Percentiles rank a stretch among this genome's conserved stretches.
Conservation (phyloP, 768 basidiomycete species). For the Xerocomellus amylosporus region DNA sequence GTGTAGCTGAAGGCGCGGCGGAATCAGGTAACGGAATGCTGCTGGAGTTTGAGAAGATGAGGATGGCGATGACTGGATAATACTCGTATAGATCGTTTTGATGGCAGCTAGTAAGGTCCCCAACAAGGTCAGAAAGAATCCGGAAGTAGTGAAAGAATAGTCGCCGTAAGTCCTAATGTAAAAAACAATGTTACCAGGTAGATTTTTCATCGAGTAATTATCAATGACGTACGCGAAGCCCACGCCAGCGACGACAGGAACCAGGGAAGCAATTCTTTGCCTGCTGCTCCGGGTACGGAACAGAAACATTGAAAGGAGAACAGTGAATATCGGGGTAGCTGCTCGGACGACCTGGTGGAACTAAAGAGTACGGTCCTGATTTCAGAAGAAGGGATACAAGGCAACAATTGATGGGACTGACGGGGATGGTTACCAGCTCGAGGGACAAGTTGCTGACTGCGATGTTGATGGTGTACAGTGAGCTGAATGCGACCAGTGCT, state of each 20-base stretch:
- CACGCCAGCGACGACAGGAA: slow-evolving; percentile 88
- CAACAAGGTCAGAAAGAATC: slow-evolving; percentile 82
- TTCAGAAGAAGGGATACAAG: not conserved
- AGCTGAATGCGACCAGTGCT: slow-evolving; percentile 77
- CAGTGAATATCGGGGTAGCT: slow-evolving; percentile 89
- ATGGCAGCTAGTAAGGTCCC: slow-evolving; percentile 91
- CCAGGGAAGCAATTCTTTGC: slow-evolving; percentile 64
- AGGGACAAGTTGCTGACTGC: slow-evolving; percentile 91
- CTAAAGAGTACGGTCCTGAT: slow-evolving; percentile 37
- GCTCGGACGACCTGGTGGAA: slow-evolving; percentile 98
- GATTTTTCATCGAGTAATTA: not conserved
- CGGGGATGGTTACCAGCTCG: slow-evolving; percentile 85
- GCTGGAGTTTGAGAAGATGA: slow-evolving; percentile 17
- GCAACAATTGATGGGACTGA: slow-evolving; percentile 38
- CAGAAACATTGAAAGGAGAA: slow-evolving; percentile 69
- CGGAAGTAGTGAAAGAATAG: slow-evolving; percentile 85
- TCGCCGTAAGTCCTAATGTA: slow-evolving; percentile 85
- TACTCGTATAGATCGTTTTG: slow-evolving; percentile 90
- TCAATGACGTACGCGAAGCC: slow-evolving; percentile 66
- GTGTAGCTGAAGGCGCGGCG: slow-evolving; percentile 46
- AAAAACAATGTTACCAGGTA: not conserved
- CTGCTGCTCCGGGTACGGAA: slow-evolving; percentile 58
- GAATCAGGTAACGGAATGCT: slow-evolving; percentile 26
- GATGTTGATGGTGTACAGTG: slow-evolving; percentile 92
- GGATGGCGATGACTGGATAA: slow-evolving; percentile 54